Percentiles rank a stretch among this genome's conserved stretches.
phyloP scores from a whole-genome alignment of 306 rosid species.

The Fragaria nilgerrensis region DNA sequence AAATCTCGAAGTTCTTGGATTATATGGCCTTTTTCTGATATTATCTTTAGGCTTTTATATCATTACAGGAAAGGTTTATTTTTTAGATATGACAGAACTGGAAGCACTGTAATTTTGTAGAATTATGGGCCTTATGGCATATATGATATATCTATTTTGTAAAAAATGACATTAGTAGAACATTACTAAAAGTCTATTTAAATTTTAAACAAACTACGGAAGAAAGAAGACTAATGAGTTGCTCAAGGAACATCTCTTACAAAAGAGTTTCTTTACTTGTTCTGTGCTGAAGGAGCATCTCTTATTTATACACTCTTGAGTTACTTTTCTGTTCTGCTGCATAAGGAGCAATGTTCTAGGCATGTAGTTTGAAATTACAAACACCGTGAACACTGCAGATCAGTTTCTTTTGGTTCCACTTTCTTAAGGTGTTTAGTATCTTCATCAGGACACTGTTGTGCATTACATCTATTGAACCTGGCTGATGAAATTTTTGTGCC shows the following conservation, averaged over 20 bases:
- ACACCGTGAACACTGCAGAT: not conserved
- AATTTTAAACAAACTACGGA: not conserved
- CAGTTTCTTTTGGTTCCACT: not conserved
- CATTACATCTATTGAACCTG: not conserved
- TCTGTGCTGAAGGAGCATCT: not conserved
- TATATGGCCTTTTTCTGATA: not conserved
- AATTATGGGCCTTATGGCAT: not conserved
- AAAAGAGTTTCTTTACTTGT: not conserved
- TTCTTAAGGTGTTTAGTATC: not conserved
- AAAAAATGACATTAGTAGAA: constrained; percentile 1
- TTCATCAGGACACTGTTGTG: not conserved
- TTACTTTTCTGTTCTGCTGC: not conserved
- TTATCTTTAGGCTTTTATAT: not conserved
- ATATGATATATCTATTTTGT: not conserved
- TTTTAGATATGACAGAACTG: not conserved
- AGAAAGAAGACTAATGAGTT: not conserved
- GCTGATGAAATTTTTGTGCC: not conserved
- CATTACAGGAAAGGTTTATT: not conserved
- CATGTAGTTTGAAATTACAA: not conserved
- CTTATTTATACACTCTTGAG: not conserved
- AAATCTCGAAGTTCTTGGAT: not conserved
- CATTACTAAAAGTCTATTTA: not conserved
- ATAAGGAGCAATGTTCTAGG: not conserved
- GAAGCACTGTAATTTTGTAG: not conserved
- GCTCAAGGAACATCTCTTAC: not conserved